Percentiles rank a stretch among this genome's conserved stretches.
Evolutionary conservation across 345 rosid species (phyloP).

Genomic region (Clausena lansium): DNA sequence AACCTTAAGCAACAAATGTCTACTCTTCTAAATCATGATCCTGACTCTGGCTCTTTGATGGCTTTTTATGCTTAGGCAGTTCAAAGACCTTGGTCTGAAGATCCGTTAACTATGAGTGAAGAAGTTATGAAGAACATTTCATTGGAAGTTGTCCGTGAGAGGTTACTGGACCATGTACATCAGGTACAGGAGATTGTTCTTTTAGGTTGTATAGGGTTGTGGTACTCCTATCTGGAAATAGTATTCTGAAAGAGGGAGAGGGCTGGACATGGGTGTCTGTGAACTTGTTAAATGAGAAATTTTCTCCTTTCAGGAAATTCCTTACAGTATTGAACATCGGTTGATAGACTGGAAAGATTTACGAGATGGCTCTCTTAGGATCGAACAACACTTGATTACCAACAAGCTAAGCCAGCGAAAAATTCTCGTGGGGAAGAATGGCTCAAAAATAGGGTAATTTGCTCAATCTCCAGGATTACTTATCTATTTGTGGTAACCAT

Average conservation of each 20-base stretch:
- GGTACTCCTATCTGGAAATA: background rate
- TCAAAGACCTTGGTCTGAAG: constrained; percentile 92
- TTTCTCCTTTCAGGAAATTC: constrained; percentile 62
- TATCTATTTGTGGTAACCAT: background rate
- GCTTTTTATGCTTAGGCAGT: constrained; percentile 63
- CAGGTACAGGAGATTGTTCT: constrained; percentile 47
- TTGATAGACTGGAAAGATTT: constrained; percentile 87
- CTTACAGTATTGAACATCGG: constrained; percentile 73
- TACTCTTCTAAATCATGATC: background rate
- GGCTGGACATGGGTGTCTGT: background rate
- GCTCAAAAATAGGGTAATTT: constrained; percentile 79
- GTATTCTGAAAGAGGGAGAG: background rate
- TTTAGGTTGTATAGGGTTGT: background rate
- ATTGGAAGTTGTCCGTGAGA: constrained; percentile 87
- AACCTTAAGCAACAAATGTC: background rate
- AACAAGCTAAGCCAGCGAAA: constrained; percentile 78
- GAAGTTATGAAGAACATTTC: constrained; percentile 88
- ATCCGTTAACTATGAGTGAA: constrained; percentile 72
- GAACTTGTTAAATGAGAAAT: background rate
- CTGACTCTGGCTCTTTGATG: constrained; percentile 24
- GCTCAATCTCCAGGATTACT: background rate
- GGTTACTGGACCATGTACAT: constrained; percentile 81
- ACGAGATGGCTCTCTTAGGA: constrained; percentile 81
- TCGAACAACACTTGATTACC: constrained; percentile 81
- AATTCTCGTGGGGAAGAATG: constrained; percentile 92